These are phyloP conservation scores for Coemansia sp. DNA, from an alignment of 371 early-diverging fungal genomes.

Conservation along the genomic window DNA sequence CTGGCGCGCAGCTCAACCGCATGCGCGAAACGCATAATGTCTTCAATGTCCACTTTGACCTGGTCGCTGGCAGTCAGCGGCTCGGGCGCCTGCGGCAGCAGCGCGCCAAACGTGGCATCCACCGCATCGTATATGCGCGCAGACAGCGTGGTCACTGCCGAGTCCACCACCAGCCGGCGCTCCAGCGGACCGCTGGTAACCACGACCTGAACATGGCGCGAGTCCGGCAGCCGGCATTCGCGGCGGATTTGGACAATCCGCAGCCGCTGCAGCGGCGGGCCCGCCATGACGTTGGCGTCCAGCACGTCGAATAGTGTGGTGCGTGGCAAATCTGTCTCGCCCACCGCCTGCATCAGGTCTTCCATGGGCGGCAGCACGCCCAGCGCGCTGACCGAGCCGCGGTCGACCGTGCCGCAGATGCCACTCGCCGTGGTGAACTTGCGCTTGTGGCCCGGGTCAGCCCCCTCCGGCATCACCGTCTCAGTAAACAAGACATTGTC, in stretches of 20 bases:
- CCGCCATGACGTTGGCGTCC: slow-evolving; percentile 9
- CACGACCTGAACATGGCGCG: slow-evolving; percentile 19
- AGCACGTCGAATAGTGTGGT: slow-evolving; percentile 44
- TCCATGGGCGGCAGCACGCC: slow-evolving; percentile 47
- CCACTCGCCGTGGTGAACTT: slow-evolving; percentile 43
- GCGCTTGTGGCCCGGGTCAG: not conserved
- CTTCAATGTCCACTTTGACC: slow-evolving; percentile 29
- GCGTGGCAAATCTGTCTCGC: slow-evolving; percentile 29
- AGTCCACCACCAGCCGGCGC: slow-evolving; percentile 36
- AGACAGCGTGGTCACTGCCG: slow-evolving; percentile 40
- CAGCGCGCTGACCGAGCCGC: slow-evolving; percentile 27
- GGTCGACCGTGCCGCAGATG: slow-evolving; percentile 35
- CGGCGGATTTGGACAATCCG: slow-evolving; percentile 1
- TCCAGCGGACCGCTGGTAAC: slow-evolving; percentile 28
- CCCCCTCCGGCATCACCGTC: not conserved
- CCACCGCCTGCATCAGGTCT: slow-evolving; percentile 30
- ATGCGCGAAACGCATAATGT: slow-evolving; percentile 35
- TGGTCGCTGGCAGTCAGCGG: slow-evolving; percentile 19
- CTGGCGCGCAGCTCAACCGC: slow-evolving; percentile 22
- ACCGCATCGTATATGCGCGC: slow-evolving; percentile 22
- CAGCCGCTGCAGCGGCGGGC: slow-evolving; percentile 21
- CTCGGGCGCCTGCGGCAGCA: slow-evolving; percentile 29
- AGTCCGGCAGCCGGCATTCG: slow-evolving; percentile 18
- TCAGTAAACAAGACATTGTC: slow-evolving; percentile 42
- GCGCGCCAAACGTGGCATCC: slow-evolving; percentile 17